These are phyloP conservation scores for Patellifolia procumbens DNA, from an alignment of 179 eudicot species.

Conservation along the genomic window DNA sequence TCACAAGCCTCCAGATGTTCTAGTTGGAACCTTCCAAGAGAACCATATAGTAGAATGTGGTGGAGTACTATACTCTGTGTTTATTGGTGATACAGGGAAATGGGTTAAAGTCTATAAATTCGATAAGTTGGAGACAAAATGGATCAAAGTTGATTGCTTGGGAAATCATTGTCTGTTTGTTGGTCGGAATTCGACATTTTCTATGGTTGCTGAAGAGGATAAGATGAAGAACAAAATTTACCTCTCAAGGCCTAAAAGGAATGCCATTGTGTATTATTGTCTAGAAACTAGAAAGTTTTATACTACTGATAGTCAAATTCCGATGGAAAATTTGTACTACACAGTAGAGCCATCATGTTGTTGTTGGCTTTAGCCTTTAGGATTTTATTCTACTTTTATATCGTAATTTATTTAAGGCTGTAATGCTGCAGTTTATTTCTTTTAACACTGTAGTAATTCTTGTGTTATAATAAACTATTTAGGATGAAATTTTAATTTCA, in stretches of 20 bases:
- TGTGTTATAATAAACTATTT: too few relatives aligned
- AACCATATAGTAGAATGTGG: background rate
- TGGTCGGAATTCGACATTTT: background rate
- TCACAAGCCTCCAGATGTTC: background rate
- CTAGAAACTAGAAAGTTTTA: background rate
- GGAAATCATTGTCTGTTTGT: background rate
- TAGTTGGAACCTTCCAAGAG: too few relatives aligned
- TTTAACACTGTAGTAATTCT: too few relatives aligned
- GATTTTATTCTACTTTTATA: too few relatives aligned
- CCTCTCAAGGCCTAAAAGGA: slow-evolving; percentile 1
- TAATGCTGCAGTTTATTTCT: too few relatives aligned
- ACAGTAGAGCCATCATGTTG: background rate
- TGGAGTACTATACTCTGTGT: background rate
- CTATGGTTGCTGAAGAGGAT: background rate
- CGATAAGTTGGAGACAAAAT: background rate
- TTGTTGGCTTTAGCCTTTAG: slow-evolving; percentile 15
- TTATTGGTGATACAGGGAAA: background rate
- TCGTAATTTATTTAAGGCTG: too few relatives aligned
- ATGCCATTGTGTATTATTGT: too few relatives aligned
- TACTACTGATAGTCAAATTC: background rate
- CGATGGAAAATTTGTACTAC: background rate
- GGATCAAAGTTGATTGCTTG: background rate
- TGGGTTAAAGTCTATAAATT: slow-evolving; percentile 8
- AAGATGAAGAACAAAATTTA: slow-evolving; percentile 12
- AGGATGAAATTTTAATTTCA: too few relatives aligned